These are phyloP conservation scores for Senna siamea DNA, from an alignment of 306 rosid species.

Conservation along the genomic window DNA sequence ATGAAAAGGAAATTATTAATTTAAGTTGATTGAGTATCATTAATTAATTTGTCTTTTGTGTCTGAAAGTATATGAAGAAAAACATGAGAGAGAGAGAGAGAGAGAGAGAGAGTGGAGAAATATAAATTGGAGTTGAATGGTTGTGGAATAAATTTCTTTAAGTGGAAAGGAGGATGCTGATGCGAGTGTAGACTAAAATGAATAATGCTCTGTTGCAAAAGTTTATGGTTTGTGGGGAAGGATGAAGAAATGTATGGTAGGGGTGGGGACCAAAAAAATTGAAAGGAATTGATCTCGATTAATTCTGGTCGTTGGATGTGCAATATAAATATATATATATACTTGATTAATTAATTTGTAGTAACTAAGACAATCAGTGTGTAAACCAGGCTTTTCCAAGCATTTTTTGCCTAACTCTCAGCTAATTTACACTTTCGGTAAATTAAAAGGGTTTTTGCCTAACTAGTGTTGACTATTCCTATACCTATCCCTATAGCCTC, in stretches of 20 bases:
- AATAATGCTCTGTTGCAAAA: slow-evolving; percentile 41
- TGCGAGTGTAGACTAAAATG: slow-evolving; percentile 36
- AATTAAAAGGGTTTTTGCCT: slow-evolving; percentile 26
- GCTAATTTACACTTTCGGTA: slow-evolving; percentile 22
- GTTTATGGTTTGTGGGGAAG: slow-evolving; percentile 50
- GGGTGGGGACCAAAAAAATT: slow-evolving; percentile 48
- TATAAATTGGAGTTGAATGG: slow-evolving; percentile 35
- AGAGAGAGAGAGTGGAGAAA: slow-evolving; percentile 30
- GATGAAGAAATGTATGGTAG: slow-evolving; percentile 25
- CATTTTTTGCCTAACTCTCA: slow-evolving; percentile 36
- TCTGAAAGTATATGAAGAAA: too few species aligned
- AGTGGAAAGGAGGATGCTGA: slow-evolving; percentile 55
- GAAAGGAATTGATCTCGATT: slow-evolving; percentile 43
- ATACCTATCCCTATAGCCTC: background rate
- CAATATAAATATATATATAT: too few species aligned
- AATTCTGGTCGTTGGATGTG: too few species aligned
- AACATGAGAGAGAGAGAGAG: background rate
- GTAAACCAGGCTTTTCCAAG: slow-evolving; percentile 26
- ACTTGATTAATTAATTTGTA: background rate
- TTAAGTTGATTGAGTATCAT: background rate
- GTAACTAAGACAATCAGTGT: slow-evolving; percentile 16
- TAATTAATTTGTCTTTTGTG: background rate
- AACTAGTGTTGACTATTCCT: slow-evolving; percentile 42
- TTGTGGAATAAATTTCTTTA: slow-evolving; percentile 42
- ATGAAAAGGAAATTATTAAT: background rate